Percentiles rank a stretch among this genome's conserved stretches.
phyloP scores from a whole-genome alignment of 306 rosid genomes.

The Sechiopsis laciniata region DNA sequence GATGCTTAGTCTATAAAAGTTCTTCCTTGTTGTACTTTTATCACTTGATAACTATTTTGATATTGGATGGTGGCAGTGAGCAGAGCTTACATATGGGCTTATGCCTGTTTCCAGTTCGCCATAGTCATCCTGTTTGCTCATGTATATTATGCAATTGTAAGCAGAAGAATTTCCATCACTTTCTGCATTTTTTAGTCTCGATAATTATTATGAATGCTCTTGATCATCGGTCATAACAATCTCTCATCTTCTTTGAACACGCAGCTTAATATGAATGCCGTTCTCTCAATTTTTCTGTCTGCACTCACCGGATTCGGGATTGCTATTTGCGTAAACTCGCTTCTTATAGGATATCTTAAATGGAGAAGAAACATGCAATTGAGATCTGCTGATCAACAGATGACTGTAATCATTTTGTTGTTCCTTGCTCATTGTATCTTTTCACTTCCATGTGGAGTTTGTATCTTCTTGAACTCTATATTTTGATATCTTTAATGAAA shows the following conservation, averaged over 20 bases:
- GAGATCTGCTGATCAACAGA: conserved; percentile 16
- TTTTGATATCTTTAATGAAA: too few relatives aligned
- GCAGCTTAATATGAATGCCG: conserved; percentile 52
- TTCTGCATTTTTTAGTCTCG: conserved; percentile 10
- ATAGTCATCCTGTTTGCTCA: conserved; percentile 70
- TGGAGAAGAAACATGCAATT: conserved; percentile 57
- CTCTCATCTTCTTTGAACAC: conserved; percentile 17
- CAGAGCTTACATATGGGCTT: conserved; percentile 73
- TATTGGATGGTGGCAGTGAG: conserved; percentile 44
- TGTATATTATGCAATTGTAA: conserved; percentile 70
- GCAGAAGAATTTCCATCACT: conserved; percentile 28
- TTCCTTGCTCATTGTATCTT: too few relatives aligned
- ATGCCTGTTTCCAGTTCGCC: conserved; percentile 84
- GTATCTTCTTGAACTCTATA: too few relatives aligned
- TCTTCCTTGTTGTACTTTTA: not conserved
- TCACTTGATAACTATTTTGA: not conserved
- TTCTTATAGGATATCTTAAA: conserved; percentile 48
- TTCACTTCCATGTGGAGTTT: too few relatives aligned
- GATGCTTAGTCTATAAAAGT: not conserved
- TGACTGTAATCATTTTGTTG: not conserved
- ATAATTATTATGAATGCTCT: not conserved
- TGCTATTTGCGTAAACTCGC: conserved; percentile 51
- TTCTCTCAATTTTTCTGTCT: conserved; percentile 60
- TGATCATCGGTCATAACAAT: not conserved
- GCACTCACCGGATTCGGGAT: conserved; percentile 76